Conservation (phyloP, 257 asterid species). For the Schizonepeta tenuifolia region DNA sequence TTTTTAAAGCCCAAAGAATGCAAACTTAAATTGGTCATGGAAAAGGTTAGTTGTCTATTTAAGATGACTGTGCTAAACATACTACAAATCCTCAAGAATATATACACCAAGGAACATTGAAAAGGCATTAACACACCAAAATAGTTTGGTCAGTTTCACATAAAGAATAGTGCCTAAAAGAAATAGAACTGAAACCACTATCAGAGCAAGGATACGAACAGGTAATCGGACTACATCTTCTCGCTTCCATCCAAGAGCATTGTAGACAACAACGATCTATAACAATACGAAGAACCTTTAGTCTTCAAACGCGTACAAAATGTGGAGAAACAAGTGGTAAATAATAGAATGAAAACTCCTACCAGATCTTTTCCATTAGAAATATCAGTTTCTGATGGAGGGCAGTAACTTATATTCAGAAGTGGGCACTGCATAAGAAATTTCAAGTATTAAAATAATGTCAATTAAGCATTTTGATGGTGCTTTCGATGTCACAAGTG, state of each 20-base stretch:
- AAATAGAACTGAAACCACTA: constrained; percentile 27
- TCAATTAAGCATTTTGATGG: not conserved
- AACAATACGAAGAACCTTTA: constrained; percentile 29
- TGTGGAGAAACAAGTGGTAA: not conserved
- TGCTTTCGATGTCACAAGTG: not conserved
- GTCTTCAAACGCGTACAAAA: constrained; percentile 13
- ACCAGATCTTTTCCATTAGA: constrained; percentile 47
- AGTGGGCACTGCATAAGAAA: constrained; percentile 50
- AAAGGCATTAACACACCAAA: not conserved
- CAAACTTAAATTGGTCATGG: not conserved
- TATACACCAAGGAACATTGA: not conserved
- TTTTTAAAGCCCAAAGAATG: not conserved
- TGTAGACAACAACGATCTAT: constrained; percentile 46
- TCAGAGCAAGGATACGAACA: constrained; percentile 38
- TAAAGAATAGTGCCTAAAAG: constrained; percentile 1
- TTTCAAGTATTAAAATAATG: constrained; percentile 16
- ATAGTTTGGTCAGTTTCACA: not conserved
- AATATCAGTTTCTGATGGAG: constrained; percentile 51
- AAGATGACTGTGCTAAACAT: constrained; percentile 12
- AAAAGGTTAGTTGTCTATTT: constrained; percentile 8
- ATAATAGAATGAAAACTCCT: constrained; percentile 19
- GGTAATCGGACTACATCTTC: constrained; percentile 44
- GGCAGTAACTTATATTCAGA: constrained; percentile 58
- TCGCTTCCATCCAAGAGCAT: constrained; percentile 52
- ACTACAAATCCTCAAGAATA: too few species aligned